A percentile compares a stretch with the other conserved stretches of the same genome.
phyloP scores from a whole-genome alignment of 2,329 filamentous ascomycete species.

The Botryotinia convoluta region DNA sequence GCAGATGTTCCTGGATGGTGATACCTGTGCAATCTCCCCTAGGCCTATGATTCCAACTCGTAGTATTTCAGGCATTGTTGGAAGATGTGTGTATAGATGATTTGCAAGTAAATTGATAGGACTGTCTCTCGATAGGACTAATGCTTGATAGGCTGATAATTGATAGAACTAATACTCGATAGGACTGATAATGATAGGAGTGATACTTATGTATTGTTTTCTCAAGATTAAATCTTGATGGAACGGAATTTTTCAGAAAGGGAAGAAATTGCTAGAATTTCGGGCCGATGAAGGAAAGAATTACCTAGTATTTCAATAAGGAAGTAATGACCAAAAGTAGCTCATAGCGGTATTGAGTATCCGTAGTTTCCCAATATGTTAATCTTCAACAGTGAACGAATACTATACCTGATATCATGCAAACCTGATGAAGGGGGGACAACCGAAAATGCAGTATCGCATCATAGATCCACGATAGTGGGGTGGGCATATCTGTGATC shows the following conservation, averaged over 20 bases:
- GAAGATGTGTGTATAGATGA: not conserved
- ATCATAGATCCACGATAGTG: constrained; percentile 4
- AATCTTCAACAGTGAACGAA: not conserved
- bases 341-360: not conserved
- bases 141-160: not conserved
- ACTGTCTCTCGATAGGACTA: not conserved
- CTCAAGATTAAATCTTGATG: not conserved
- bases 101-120: not conserved
- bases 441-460: constrained; percentile 2
- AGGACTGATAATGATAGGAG: not conserved
- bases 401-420: not conserved
- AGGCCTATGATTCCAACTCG: constrained; percentile 40
- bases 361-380: not conserved
- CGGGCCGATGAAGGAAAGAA: too few species aligned
- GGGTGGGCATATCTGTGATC: not conserved
- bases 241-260: not conserved
- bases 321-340: not conserved
- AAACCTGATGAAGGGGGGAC: not conserved
- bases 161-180: not conserved
- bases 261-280: not conserved
- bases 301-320: not conserved
- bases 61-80: constrained; percentile 16
- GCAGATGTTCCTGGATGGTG: not conserved
- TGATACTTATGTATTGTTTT: not conserved
- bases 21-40: constrained; percentile 47